Evolutionary conservation across 352 stramenopile genomes (phyloP).

Genomic region (Phytophthora vignae): DNA sequence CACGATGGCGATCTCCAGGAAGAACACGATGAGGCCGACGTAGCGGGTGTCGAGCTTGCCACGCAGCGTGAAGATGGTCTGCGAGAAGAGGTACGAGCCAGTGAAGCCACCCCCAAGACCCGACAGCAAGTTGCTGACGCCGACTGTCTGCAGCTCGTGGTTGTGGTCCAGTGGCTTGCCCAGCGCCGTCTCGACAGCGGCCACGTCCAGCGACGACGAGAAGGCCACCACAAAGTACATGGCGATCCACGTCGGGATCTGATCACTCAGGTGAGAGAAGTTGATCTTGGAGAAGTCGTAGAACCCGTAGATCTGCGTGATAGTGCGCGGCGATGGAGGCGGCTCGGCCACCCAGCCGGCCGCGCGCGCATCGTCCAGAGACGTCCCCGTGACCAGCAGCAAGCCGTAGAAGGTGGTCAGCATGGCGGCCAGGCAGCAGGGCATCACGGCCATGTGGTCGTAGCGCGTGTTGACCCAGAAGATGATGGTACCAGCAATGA

Average conservation of each 20-base stretch:
- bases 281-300: slow-evolving; percentile 78
- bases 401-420: slow-evolving; percentile 87
- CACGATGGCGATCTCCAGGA: slow-evolving; percentile 80
- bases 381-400: slow-evolving; percentile 76
- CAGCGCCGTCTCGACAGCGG: slow-evolving; percentile 97
- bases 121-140: slow-evolving; percentile 96
- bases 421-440: slow-evolving; percentile 88
- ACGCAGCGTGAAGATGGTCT: slow-evolving; percentile 94
- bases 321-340: slow-evolving; percentile 60
- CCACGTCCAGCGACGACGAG: slow-evolving; percentile 97
- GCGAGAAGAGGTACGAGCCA: slow-evolving; percentile 99
- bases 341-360: slow-evolving; percentile 93
- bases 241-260: slow-evolving; percentile 92
- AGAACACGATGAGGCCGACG: slow-evolving; percentile 78
- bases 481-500: slow-evolving; percentile 85
- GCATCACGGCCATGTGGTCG: slow-evolving; percentile 88
- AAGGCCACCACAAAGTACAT: slow-evolving; percentile 99
- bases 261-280: slow-evolving; percentile 62
- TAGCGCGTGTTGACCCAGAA: slow-evolving; percentile 87
- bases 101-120: slow-evolving; percentile 97
- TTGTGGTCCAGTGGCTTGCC: slow-evolving; percentile 96
- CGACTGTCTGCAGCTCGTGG: slow-evolving; percentile 95
- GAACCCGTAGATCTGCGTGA: slow-evolving; percentile 83
- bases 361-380: slow-evolving; percentile 89
- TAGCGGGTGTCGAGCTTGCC: slow-evolving; percentile 78